Conservation (phyloP, 176 grass and related monocot genomes). For the Neostapfia colusana region DNA sequence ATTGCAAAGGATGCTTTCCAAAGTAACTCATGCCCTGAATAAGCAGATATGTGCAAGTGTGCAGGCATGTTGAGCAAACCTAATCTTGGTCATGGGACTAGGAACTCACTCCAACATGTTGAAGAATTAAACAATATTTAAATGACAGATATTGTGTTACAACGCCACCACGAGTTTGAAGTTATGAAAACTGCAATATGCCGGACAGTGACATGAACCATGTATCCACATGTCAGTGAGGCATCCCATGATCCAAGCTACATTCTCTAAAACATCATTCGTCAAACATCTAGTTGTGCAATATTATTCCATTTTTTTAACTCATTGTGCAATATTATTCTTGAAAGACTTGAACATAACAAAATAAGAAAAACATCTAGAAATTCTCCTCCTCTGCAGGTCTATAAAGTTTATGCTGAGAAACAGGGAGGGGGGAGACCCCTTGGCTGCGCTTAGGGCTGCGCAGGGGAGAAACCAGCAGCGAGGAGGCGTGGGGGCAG, state of each 20-base stretch:
- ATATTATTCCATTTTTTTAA: too few relatives aligned
- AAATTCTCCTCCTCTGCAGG: not conserved
- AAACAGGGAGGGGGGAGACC: too few relatives aligned
- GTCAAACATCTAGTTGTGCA: not conserved
- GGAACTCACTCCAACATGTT: not conserved
- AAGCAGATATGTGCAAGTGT: not conserved
- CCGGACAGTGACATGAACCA: not conserved
- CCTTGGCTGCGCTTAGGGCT: too few relatives aligned
- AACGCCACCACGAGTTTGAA: not conserved
- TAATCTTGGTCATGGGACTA: too few relatives aligned
- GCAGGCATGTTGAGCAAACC: too few relatives aligned
- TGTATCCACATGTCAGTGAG: constrained; percentile 6
- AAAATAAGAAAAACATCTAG: not conserved
- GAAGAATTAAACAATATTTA: not conserved
- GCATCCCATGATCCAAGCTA: not conserved
- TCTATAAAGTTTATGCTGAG: too few relatives aligned
- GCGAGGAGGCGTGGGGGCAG: too few relatives aligned
- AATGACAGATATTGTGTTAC: not conserved
- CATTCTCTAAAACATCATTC: not conserved
- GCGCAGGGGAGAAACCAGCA: too few relatives aligned
- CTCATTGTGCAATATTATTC: not conserved
- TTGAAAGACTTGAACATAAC: not conserved
- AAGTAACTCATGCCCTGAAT: not conserved
- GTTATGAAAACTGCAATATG: constrained; percentile 1
- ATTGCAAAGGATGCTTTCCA: not conserved